Evolutionary conservation across 352 stramenopile species (phyloP).

Genomic region (Globisporangium cederbergense): DNA sequence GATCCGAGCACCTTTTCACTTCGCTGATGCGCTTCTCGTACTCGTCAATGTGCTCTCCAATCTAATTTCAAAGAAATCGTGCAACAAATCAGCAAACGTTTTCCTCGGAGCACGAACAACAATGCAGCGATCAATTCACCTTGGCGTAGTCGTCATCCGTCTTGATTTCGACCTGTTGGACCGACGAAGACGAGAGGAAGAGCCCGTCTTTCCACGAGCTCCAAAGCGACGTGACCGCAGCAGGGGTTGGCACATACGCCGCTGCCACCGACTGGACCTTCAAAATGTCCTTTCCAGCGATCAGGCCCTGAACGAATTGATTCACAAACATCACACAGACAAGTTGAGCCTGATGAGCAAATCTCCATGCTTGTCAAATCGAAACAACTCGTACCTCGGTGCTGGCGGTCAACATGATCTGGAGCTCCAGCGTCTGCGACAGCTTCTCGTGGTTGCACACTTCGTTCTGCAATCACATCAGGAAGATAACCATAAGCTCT

Average conservation of each 20-base stretch:
- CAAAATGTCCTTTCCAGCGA: slow-evolving; percentile 78
- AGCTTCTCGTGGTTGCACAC: slow-evolving; percentile 83
- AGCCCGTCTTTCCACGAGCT: slow-evolving; percentile 80
- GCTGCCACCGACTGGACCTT: slow-evolving; percentile 72
- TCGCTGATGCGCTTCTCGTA: slow-evolving; percentile 83
- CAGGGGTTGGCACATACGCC: slow-evolving; percentile 72
- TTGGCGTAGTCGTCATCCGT: slow-evolving; percentile 85
- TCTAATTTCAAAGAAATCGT: slow-evolving; percentile 27
- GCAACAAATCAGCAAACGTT: background rate
- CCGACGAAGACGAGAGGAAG: slow-evolving; percentile 63
- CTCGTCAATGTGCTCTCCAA: slow-evolving; percentile 83
- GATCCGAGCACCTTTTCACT: slow-evolving; percentile 77
- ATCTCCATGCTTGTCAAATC: too few relatives aligned
- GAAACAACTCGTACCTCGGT: slow-evolving; percentile 43
- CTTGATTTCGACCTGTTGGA: slow-evolving; percentile 85
- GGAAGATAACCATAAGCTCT: background rate
- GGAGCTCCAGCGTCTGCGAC: slow-evolving; percentile 75
- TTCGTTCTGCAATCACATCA: slow-evolving; percentile 61
- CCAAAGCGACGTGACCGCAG: slow-evolving; percentile 75
- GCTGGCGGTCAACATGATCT: slow-evolving; percentile 80
- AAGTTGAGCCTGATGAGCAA: background rate
- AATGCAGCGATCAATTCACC: slow-evolving; percentile 21
- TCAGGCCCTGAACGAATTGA: slow-evolving; percentile 47
- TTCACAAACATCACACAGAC: background rate
- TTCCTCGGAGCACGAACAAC: too few relatives aligned